A percentile compares a stretch with the other conserved stretches of the same genome.
These are phyloP conservation scores for Nannizzia gypsea DNA, from an alignment of 2,329 filamentous ascomycete species.

Conservation along the genomic window DNA sequence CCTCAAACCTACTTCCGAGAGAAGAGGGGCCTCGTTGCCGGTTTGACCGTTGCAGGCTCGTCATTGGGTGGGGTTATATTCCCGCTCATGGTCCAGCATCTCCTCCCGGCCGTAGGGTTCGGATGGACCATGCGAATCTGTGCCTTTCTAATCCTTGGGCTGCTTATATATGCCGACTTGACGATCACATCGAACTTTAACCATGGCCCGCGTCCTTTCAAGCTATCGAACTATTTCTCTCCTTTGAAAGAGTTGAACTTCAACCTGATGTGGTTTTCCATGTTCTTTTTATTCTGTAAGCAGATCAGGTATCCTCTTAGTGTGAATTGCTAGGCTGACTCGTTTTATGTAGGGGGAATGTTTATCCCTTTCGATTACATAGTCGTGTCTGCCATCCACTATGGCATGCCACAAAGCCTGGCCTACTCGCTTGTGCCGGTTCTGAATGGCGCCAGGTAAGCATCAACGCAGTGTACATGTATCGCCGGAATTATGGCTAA, in stretches of 20 bases:
- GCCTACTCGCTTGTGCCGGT: constrained; percentile 20
- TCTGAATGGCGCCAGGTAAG: constrained; percentile 17
- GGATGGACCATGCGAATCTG: constrained; percentile 46
- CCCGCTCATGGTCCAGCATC: constrained; percentile 40
- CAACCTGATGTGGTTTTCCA: constrained; percentile 32
- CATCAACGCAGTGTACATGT: neutral
- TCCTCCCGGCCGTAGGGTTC: constrained; percentile 37
- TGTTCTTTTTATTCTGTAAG: constrained; percentile 36
- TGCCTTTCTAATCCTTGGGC: constrained; percentile 49
- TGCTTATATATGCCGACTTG: constrained; percentile 42
- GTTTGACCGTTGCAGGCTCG: constrained; percentile 48
- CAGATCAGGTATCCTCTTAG: neutral
- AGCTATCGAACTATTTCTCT: constrained; percentile 36
- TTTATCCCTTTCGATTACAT: constrained; percentile 14
- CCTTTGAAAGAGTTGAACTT: constrained; percentile 39
- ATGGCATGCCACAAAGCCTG: constrained; percentile 17
- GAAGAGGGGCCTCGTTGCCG: constrained; percentile 46
- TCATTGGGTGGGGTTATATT: constrained; percentile 45
- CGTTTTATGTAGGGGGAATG: constrained; percentile 2
- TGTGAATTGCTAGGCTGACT: neutral
- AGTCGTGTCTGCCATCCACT: constrained; percentile 14
- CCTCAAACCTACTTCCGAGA: constrained; percentile 42
- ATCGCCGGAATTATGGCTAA: neutral
- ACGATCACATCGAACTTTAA: constrained; percentile 40
- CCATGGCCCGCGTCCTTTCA: constrained; percentile 29